Conservation (phyloP, 2,329 filamentous ascomycete species). For the Sporothrix euskadiensis region DNA sequence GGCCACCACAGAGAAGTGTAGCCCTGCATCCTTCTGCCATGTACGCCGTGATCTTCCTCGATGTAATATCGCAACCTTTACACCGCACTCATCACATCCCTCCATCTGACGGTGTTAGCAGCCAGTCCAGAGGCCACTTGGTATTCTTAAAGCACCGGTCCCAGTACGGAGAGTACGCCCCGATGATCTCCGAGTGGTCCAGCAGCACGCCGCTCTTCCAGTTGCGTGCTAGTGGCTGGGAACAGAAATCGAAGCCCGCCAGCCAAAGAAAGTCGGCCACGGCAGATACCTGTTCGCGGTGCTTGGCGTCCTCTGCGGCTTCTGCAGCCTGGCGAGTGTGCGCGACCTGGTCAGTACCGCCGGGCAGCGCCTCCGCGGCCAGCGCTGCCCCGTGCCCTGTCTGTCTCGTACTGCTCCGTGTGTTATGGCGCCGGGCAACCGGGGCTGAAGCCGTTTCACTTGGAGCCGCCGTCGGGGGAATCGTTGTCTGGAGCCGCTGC, state of each 20-base stretch:
- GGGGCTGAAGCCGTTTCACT: neutral
- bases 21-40: too few species aligned
- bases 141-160: neutral
- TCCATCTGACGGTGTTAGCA: neutral
- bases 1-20: too few species aligned
- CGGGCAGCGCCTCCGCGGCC: neutral
- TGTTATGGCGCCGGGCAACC: constrained; percentile 13
- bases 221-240: constrained; percentile 20
- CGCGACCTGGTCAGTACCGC: too few species aligned
- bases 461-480: neutral
- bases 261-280: constrained; percentile 22
- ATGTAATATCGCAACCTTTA: too few species aligned
- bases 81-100: too few species aligned
- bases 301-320: constrained; percentile 17
- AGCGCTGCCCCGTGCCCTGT: neutral
- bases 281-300: constrained; percentile 18
- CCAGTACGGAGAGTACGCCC: constrained; percentile 18
- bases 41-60: too few species aligned
- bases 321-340: too few species aligned
- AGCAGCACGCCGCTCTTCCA: constrained; percentile 25
- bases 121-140: neutral
- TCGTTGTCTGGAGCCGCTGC: neutral
- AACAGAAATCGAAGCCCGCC: constrained; percentile 21
- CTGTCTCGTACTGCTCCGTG: neutral
- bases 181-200: constrained; percentile 23